A percentile compares a stretch with the other conserved stretches of the same genome.
phyloP scores from a whole-genome alignment of 441 rosid genomes.

The Biscutella laevigata region DNA sequence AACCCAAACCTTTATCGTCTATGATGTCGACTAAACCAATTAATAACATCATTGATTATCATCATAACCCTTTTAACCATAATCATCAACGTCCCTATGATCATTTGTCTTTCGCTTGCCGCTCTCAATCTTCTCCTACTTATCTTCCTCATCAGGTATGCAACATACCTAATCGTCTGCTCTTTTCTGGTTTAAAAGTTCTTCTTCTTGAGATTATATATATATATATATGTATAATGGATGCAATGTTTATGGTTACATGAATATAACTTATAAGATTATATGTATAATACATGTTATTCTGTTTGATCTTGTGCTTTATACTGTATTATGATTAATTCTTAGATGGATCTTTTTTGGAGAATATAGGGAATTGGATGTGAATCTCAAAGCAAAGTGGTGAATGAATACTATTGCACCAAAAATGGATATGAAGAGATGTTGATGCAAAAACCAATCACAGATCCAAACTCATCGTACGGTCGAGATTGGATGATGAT shows the following conservation, averaged over 20 bases:
- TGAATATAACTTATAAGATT: too few relatives aligned
- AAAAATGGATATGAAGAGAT: constrained; percentile 32
- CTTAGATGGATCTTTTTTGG: neutral
- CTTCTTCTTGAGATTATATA: too few relatives aligned
- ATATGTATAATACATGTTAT: too few relatives aligned
- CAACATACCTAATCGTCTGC: neutral
- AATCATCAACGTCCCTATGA: constrained; percentile 18
- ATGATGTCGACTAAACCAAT: constrained; percentile 25
- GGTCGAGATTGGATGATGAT: constrained; percentile 52
- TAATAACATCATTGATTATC: constrained; percentile 21
- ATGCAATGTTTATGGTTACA: neutral
- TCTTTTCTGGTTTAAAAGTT: neutral
- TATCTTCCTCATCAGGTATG: constrained; percentile 28
- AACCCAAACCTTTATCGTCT: constrained; percentile 22
- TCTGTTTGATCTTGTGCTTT: neutral
- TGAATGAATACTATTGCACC: constrained; percentile 32
- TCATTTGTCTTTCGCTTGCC: constrained; percentile 29
- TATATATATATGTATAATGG: neutral
- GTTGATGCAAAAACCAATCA: constrained; percentile 38
- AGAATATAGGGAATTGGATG: constrained; percentile 28
- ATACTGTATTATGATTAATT: neutral
- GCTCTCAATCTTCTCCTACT: constrained; percentile 20
- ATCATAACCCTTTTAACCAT: constrained; percentile 17
- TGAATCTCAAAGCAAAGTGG: constrained; percentile 23
- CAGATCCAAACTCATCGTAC: constrained; percentile 30